phyloP scores from a whole-genome alignment of 148 eudicot species.

The Simmondsia chinensis region DNA sequence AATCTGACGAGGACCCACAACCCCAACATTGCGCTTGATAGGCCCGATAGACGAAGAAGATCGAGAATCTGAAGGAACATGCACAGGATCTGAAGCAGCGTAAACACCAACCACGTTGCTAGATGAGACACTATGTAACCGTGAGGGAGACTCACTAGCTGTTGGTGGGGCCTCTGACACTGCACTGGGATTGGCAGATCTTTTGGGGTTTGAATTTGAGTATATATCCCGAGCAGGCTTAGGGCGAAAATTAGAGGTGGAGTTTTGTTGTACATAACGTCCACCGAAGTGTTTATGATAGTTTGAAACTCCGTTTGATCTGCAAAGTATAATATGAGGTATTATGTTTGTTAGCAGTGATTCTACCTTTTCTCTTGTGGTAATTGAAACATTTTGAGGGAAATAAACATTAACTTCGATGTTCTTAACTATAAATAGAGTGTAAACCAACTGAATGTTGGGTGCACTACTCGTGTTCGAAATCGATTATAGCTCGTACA shows the following conservation, averaged over 20 bases:
- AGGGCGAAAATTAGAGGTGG: constrained; percentile 31
- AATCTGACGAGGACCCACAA: constrained; percentile 73
- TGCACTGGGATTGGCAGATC: constrained; percentile 16
- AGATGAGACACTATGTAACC: constrained; percentile 23
- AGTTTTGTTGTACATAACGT: constrained; percentile 17
- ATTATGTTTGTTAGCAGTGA: no score
- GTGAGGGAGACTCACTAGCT: constrained; percentile 31
- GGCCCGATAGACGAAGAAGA: constrained; percentile 67
- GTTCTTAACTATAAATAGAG: no score
- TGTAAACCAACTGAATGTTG: no score
- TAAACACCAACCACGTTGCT: constrained; percentile 65
- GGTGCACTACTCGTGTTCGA: no score
- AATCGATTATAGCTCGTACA: no score
- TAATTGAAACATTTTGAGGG: no score
- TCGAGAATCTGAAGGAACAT: constrained; percentile 76
- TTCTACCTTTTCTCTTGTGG: no score
- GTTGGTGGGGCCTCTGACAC: constrained; percentile 21
- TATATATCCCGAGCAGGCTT: constrained; percentile 26
- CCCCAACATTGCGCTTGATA: constrained; percentile 78
- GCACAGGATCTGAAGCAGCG: constrained; percentile 91
- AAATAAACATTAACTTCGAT: no score
- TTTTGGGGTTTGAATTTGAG: constrained; percentile 15
- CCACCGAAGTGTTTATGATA: constrained; percentile 31
- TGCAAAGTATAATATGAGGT: no score
- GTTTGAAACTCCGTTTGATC: constrained; percentile 27